Evolutionary conservation across 495 filamentous ascomycete genomes (phyloP).

Genomic region (Rhizodiscina lignyota): DNA sequence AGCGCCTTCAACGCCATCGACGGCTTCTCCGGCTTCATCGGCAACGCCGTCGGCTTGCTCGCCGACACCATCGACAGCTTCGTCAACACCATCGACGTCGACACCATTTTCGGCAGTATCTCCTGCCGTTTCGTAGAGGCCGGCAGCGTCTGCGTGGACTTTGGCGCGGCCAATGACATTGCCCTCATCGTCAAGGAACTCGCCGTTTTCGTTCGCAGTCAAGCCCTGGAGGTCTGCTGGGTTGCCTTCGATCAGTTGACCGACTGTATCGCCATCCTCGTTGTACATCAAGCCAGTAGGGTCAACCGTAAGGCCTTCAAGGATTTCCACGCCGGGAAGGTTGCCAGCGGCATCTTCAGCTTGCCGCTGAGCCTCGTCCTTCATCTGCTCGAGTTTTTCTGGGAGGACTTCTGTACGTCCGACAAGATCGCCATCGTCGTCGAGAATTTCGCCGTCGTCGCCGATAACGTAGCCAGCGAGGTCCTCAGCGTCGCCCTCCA

Average conservation of each 20-base stretch:
- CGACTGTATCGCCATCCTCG: constrained; percentile 25
- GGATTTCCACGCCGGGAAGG: constrained; percentile 20
- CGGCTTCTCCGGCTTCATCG: constrained; percentile 17
- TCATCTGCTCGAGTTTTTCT: constrained; percentile 19
- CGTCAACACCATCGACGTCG: constrained; percentile 18
- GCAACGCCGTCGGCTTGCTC: constrained; percentile 16
- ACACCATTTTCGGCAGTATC: constrained; percentile 16
- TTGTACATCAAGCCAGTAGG: constrained; percentile 23
- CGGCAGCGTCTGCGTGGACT: constrained; percentile 21
- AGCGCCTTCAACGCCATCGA: constrained; percentile 7
- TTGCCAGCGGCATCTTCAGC: constrained; percentile 13
- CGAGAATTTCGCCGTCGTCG: constrained; percentile 46
- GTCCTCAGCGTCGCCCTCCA: constrained; percentile 44
- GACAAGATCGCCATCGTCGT: constrained; percentile 47
- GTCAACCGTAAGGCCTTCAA: constrained; percentile 21
- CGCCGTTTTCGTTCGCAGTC: constrained; percentile 24
- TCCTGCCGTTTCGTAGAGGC: constrained; percentile 22
- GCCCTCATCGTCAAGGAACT: constrained; percentile 26
- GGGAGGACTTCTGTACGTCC: constrained; percentile 38
- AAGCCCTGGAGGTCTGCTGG: constrained; percentile 20
- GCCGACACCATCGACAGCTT: constrained; percentile 12
- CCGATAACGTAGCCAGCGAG: constrained; percentile 41
- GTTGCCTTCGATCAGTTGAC: constrained; percentile 21
- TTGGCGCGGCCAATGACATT: constrained; percentile 25
- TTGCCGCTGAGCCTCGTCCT: constrained; percentile 17